Evolutionary conservation across 768 basidiomycete species (phyloP).

Genomic region (Cystobasidium tubakii): DNA sequence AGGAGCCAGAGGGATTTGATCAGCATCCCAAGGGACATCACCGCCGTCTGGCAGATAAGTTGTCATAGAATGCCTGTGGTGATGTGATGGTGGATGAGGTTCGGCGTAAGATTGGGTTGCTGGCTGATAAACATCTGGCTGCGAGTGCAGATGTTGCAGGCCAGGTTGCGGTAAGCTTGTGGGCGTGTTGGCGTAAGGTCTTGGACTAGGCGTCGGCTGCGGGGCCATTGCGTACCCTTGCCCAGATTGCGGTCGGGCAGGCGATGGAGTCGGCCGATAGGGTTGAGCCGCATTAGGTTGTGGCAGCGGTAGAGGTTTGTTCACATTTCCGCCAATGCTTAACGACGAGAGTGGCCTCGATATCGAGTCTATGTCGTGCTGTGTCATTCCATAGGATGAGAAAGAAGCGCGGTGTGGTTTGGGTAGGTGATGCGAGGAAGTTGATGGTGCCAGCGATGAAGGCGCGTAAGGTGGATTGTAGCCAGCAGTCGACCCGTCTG

Average conservation of each 20-base stretch:
- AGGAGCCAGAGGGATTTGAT: neutral
- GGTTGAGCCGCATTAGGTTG: neutral
- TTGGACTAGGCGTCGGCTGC: constrained; percentile 13
- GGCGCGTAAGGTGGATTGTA: constrained; percentile 28
- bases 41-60: constrained; percentile 22
- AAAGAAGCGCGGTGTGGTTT: constrained; percentile 20
- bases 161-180: neutral
- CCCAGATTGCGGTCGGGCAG: neutral
- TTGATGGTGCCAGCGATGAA: neutral
- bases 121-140: neutral
- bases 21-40: constrained; percentile 19
- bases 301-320: constrained; percentile 37
- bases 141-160: neutral
- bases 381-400: constrained; percentile 22
- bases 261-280: neutral
- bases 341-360: constrained; percentile 29
- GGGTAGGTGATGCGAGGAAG: neutral
- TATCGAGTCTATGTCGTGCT: constrained; percentile 29
- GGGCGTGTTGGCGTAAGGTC: neutral
- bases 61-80: constrained; percentile 23
- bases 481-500: constrained; percentile 12
- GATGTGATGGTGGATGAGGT: neutral
- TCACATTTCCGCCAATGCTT: constrained; percentile 29
- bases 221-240: constrained; percentile 6
- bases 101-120: neutral